These are phyloP conservation scores for Penicillium digitatum DNA, from an alignment of 2,329 filamentous ascomycete genomes.

Conservation along the genomic window DNA sequence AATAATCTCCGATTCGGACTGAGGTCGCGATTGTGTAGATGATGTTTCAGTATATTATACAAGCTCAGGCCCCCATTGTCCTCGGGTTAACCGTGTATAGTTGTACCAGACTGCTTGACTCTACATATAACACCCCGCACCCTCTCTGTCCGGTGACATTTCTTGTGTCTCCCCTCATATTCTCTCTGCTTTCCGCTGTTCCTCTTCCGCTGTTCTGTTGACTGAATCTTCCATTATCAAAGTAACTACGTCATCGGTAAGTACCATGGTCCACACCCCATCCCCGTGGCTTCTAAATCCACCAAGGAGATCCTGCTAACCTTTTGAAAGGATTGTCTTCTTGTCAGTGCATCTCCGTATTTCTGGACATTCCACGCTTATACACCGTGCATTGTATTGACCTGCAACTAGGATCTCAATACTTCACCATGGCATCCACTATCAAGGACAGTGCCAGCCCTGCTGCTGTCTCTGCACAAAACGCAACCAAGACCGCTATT, in stretches of 20 bases:
- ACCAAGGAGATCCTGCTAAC: slow-evolving; percentile 6
- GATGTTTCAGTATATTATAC: slow-evolving; percentile 9
- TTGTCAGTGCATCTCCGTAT: background rate
- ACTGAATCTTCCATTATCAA: background rate
- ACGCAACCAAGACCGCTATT: slow-evolving; percentile 31
- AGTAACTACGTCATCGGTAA: slow-evolving; percentile 20
- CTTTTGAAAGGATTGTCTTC: background rate
- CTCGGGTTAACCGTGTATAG: background rate
- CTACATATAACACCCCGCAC: slow-evolving; percentile 7
- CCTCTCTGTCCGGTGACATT: slow-evolving; percentile 20
- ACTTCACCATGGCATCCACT: slow-evolving; percentile 38
- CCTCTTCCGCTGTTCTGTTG: background rate
- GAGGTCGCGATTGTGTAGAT: background rate
- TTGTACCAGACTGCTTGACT: background rate
- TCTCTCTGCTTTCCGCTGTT: background rate
- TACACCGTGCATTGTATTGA: background rate
- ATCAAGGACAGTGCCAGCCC: slow-evolving; percentile 35
- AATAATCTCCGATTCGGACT: slow-evolving; percentile 4
- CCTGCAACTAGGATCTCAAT: background rate
- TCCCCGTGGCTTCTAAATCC: slow-evolving; percentile 12
- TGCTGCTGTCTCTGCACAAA: slow-evolving; percentile 33
- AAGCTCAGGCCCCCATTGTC: slow-evolving; percentile 8
- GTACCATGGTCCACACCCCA: slow-evolving; percentile 10
- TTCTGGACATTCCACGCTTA: background rate
- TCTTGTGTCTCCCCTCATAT: background rate